Conservation (phyloP, 257 asterid genomes). For the Nicotiana undulata region DNA sequence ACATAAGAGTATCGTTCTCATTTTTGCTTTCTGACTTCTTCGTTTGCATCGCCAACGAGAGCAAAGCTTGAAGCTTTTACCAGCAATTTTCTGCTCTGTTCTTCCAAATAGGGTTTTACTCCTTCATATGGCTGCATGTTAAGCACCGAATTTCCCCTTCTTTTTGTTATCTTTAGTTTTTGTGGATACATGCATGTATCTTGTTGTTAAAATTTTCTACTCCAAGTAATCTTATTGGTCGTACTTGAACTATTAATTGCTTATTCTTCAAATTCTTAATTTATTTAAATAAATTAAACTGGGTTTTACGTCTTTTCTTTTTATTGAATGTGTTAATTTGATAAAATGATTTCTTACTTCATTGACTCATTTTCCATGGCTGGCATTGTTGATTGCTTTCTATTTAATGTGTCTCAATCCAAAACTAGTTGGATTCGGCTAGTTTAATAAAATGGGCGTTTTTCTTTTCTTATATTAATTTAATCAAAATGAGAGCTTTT, state of each 20-base stretch:
- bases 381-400: background rate
- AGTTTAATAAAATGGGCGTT: background rate
- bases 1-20: background rate
- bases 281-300: background rate
- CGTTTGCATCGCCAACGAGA: background rate
- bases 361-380: background rate
- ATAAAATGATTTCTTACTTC: background rate
- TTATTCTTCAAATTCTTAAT: background rate
- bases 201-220: background rate
- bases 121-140: constrained; percentile 5
- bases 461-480: background rate
- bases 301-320: background rate
- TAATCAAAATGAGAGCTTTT: background rate
- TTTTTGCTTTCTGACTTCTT: background rate
- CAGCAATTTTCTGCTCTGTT: background rate
- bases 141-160: background rate
- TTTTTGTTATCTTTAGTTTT: background rate
- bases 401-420: background rate
- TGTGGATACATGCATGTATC: background rate
- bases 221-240: background rate
- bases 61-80: background rate
- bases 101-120: background rate
- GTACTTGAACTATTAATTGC: background rate
- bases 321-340: background rate
- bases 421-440: background rate